A percentile compares a stretch with the other conserved stretches of the same genome.
Evolutionary conservation across 1,284 basidiomycete species (phyloP).

Genomic region (Ustilago xerochloae): DNA sequence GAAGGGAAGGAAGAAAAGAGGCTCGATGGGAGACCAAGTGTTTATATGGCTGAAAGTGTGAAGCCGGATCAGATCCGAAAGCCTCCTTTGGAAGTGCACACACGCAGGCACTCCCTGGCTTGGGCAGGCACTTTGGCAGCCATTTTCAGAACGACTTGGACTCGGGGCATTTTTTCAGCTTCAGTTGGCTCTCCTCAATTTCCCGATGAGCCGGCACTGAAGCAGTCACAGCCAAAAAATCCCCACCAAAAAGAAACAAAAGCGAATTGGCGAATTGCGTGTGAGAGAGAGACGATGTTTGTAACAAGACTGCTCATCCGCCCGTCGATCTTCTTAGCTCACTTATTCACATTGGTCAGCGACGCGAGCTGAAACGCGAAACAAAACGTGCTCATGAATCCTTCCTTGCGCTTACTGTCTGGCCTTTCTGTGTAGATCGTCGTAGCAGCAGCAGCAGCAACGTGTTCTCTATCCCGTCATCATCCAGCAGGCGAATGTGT

Average conservation of each 20-base stretch:
- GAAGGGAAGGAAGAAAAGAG: not conserved
- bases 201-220: not conserved
- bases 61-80: slow-evolving; percentile 1
- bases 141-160: too few species aligned
- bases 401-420: not conserved
- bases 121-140: too few species aligned
- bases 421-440: not conserved
- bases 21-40: not conserved
- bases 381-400: not conserved
- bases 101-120: too few species aligned
- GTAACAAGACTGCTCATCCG: not conserved
- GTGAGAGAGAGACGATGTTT: not conserved
- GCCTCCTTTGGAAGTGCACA: slow-evolving; percentile 5
- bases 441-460: too few species aligned
- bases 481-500: not conserved
- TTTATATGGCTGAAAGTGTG: slow-evolving; percentile 4
- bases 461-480: too few species aligned
- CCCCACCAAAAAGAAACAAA: not conserved
- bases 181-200: slow-evolving; percentile 4
- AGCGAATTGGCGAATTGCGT: not conserved
- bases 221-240: too few species aligned
- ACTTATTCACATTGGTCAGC: not conserved
- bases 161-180: not conserved
- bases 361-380: not conserved
- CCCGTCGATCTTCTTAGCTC: slow-evolving; percentile 1